Evolutionary conservation across 1,139 yeast species (phyloP).

Genomic region (Keqinozyma sinolaborantium): DNA sequence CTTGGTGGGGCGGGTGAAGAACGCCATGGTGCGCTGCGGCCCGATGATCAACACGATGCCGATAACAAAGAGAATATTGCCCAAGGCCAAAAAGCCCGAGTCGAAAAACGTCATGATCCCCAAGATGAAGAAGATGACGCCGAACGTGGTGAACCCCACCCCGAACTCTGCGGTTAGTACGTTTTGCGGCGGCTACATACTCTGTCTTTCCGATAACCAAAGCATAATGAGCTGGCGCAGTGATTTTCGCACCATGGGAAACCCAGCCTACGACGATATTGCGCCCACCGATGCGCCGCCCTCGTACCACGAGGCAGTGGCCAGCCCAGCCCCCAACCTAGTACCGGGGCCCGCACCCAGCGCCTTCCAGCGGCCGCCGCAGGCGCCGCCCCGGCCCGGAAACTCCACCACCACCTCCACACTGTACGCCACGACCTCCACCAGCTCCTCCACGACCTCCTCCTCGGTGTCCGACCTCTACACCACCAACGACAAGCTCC

Average conservation of each 20-base stretch:
- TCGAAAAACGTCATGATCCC: constrained; percentile 89
- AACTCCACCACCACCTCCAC: constrained; percentile 6
- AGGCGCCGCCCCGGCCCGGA: constrained; percentile 10
- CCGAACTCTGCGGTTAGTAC: constrained; percentile 66
- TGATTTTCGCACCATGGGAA: not conserved
- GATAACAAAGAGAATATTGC: constrained; percentile 75
- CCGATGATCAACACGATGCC: constrained; percentile 89
- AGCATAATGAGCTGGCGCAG: constrained; percentile 33
- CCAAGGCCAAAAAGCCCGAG: constrained; percentile 83
- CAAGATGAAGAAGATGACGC: constrained; percentile 70
- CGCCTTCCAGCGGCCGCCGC: constrained; percentile 5
- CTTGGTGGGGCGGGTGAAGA: constrained; percentile 85
- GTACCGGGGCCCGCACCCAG: constrained; percentile 5
- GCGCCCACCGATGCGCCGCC: constrained; percentile 11
- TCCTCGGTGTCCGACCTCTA: constrained; percentile 17
- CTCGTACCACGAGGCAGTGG: constrained; percentile 13
- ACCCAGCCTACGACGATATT: constrained; percentile 1
- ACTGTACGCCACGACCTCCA: constrained; percentile 6
- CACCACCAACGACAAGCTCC: constrained; percentile 40
- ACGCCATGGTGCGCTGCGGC: constrained; percentile 74
- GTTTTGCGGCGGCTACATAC: constrained; percentile 37
- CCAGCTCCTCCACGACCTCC: constrained; percentile 9
- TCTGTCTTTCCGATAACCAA: constrained; percentile 79
- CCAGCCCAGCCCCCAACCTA: constrained; percentile 1
- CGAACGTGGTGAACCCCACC: constrained; percentile 90